These are phyloP conservation scores for Aspergillus arachidicola DNA, from an alignment of 2,329 filamentous ascomycete species.

Conservation along the genomic window DNA sequence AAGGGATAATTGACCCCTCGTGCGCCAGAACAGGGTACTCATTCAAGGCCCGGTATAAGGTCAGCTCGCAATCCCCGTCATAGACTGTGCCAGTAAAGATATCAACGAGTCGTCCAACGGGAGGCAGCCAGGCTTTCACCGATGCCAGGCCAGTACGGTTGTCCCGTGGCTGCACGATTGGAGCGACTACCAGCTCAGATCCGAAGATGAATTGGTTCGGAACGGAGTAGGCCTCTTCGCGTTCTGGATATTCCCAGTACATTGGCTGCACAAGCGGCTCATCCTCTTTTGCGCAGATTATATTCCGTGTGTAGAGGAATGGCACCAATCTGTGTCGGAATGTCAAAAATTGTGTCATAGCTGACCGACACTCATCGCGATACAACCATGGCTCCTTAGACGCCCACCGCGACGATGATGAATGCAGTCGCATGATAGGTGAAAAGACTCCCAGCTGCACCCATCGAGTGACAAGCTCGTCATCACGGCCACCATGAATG, in stretches of 20 bases:
- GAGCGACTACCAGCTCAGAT: slow-evolving; percentile 57
- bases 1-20: slow-evolving; percentile 61
- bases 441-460: slow-evolving; percentile 64
- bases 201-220: slow-evolving; percentile 65
- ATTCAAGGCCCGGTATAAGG: slow-evolving; percentile 54
- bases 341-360: slow-evolving; percentile 55
- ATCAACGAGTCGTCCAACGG: slow-evolving; percentile 53
- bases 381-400: slow-evolving; percentile 66
- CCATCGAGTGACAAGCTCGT: slow-evolving; percentile 63
- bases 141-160: slow-evolving; percentile 49
- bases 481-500: slow-evolving; percentile 57
- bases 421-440: slow-evolving; percentile 64
- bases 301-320: slow-evolving; percentile 63
- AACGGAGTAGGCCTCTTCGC: slow-evolving; percentile 57
- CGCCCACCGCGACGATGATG: slow-evolving; percentile 59
- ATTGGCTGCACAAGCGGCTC: slow-evolving; percentile 62
- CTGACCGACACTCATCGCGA: slow-evolving; percentile 47
- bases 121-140: slow-evolving; percentile 61
- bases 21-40: slow-evolving; percentile 57
- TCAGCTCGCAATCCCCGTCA: slow-evolving; percentile 57
- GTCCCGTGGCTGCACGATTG: slow-evolving; percentile 57
- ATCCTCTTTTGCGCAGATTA: slow-evolving; percentile 45
- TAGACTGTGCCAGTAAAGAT: slow-evolving; percentile 62
- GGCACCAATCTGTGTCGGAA: slow-evolving; percentile 63
- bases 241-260: slow-evolving; percentile 62